Evolutionary conservation across 1,139 yeast species (phyloP).

Genomic region (Saccharomyces hybrid): DNA sequence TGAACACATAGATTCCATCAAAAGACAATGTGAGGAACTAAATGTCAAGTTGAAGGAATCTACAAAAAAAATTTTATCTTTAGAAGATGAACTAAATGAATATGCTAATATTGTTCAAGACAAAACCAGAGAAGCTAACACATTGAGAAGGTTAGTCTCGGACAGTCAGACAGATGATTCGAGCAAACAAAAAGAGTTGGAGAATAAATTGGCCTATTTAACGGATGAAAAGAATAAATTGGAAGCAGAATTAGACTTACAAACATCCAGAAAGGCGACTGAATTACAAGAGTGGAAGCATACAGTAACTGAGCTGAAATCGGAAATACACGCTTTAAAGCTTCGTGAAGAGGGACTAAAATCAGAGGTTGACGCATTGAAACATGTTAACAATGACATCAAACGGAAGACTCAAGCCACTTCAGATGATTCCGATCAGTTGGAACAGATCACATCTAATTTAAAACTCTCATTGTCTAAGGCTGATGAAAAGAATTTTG

Average conservation of each 20-base stretch:
- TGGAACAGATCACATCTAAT: constrained; percentile 33
- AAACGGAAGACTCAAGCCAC: constrained; percentile 23
- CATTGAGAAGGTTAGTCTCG: constrained; percentile 57
- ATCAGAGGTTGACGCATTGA: constrained; percentile 26
- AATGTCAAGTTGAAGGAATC: constrained; percentile 61
- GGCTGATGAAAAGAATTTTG: constrained; percentile 45
- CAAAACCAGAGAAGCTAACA: constrained; percentile 67
- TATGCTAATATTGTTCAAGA: constrained; percentile 67
- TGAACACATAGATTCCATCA: constrained; percentile 50
- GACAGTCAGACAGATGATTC: constrained; percentile 61
- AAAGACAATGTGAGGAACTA: constrained; percentile 74
- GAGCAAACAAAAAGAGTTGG: constrained; percentile 40
- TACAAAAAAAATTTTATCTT: constrained; percentile 48
- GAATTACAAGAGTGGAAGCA: constrained; percentile 30
- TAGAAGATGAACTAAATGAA: constrained; percentile 77
- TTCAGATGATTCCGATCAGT: constrained; percentile 23
- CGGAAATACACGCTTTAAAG: constrained; percentile 23
- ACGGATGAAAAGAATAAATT: constrained; percentile 53
- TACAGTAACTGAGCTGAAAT: constrained; percentile 27
- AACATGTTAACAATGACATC: constrained; percentile 17
- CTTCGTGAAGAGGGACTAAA: constrained; percentile 34
- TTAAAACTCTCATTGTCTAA: constrained; percentile 47
- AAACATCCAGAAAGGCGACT: constrained; percentile 40
- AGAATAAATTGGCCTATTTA: constrained; percentile 36
- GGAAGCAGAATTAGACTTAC: constrained; percentile 46